Base-by-base conservation (phyloP, 805 yeast genomes). In the Kodamaea kaohsiungensis region DNA sequence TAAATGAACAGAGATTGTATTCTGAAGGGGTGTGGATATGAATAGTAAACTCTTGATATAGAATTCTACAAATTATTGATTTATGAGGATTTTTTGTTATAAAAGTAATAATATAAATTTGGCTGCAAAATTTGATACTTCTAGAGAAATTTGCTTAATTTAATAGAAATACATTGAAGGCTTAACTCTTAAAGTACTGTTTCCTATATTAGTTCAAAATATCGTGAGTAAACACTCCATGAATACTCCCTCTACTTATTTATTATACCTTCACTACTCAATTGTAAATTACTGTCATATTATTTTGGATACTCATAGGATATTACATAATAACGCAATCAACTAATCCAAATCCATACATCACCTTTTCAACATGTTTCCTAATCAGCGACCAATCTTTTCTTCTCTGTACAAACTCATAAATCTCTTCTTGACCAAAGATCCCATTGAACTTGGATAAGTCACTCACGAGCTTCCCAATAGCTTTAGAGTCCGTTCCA, bases 361-460 rank as follows among this genome's bases (percentile, higher is more conserved):
- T 89, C n/a, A 90, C 92, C 67, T 87, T 90, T 69, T 93, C 98
- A 8, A 93, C 98, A 55, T 88, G 88, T 57, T 80, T 77, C 59
- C 84, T 87, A 25, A 93, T 88, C 38, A 73, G 64, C 0, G 81
- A 71, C 99, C 99, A 93, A 68, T 93, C 99, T 38, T 85, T 80
- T 53, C 99, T 77, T 56, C 96, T 75, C 60, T 89, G 91, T 4
- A 91, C 95, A 70, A 92, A 88, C 65, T 90, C 96, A 63, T 90
- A 89, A n/a, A 93, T 87, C 61, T 93, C 99, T 61, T 95, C 98
- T 46, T 96, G 96, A 27, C 86, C 83, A 64, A 93, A 88, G 3
- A 93, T 84, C 1, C 98, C 97, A 60, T 91, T 88, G 69, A 91
- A 95, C 63, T 92, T 82, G 51, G 88, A 84, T 59, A 91, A 77